Conservation (phyloP, 2,329 filamentous ascomycete genomes). For the Blastomyces percursus region DNA sequence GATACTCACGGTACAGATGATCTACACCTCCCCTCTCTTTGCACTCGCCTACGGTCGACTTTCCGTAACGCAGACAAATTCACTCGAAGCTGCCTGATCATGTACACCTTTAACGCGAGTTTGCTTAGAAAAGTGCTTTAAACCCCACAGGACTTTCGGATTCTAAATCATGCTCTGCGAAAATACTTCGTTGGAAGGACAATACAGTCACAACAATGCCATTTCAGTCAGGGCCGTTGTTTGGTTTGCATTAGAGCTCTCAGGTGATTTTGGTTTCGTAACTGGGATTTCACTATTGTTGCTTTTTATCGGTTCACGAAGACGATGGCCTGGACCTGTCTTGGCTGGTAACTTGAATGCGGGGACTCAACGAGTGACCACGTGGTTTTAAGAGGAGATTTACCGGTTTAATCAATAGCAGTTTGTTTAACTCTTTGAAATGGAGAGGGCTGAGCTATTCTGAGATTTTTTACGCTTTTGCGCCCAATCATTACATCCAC, state of each 20-base stretch:
- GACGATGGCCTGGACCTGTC: neutral
- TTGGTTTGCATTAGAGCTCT: neutral
- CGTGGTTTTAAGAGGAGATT: neutral
- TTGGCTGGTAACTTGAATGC: neutral
- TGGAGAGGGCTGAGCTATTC: neutral
- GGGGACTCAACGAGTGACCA: neutral
- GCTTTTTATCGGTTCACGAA: neutral
- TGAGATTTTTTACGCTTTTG: neutral
- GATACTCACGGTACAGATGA: neutral
- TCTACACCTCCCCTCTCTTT: neutral
- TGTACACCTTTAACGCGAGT: neutral
- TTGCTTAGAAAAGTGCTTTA: neutral
- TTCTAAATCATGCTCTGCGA: neutral
- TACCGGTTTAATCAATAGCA: neutral
- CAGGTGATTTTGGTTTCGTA: neutral
- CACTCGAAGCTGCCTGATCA: neutral
- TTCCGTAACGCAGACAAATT: neutral
- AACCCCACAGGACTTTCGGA: neutral
- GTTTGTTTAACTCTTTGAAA: neutral
- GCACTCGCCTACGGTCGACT: neutral
- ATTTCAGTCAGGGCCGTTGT: neutral
- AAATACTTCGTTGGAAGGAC: neutral
- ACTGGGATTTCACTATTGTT: neutral
- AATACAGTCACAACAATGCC: neutral
- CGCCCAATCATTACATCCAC: neutral